Base-by-base conservation (phyloP, 306 rosid species). In the Myrica gale region DNA sequence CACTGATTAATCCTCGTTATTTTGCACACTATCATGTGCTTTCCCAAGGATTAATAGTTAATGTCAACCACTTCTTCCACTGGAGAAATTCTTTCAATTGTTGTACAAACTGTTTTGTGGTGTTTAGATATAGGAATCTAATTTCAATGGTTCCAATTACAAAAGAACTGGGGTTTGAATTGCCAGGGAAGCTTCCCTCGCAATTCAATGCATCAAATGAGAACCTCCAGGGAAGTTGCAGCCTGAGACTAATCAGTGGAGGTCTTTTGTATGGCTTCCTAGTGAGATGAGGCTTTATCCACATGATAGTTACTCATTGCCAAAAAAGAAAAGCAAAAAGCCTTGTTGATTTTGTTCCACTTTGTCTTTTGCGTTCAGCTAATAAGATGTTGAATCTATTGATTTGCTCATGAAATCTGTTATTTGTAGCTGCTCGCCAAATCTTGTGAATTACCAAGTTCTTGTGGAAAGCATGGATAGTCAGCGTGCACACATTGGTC, bases 391-490 rank as follows among this genome's bases (percentile, higher is more conserved):
- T 63, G 52, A 63, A 50, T 52, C n/a, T 80, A 72, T 73, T 79
- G 83, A 51, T 78, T 67, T 84, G 68, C 26, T 77, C 70, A 57
- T 74, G 69, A 80, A 69, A 66, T 86, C 71, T 85, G 69, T 80
- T 80, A 71, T 82, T 69, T 86, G 83, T 80, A 95, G 99, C 88
- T 92, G 98, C 85, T 83, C 84, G 6, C 92, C 99, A 52, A 95
- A 95, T 84, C 96, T 95, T 70, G 87, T 83, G 70, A 88, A 81
- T 82, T 81, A 95, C 87, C 99, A 95, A 95, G 97, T 95, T 74
- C 93, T 95, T 26, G 83, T 90, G 42, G 99, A 95, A 84, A 95
- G 98, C 92, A 95, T 95, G 99, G 99, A 89, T 71, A 83, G 87
- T 78, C 87, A 85, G 60, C 84, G 84, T 65, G 83, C 97, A 21